Evolutionary conservation across 192 early-diverging fungal species (phyloP), one percentile per base, ranked within the genome.

Genomic region (Helicostylum pulchrum): DNA sequence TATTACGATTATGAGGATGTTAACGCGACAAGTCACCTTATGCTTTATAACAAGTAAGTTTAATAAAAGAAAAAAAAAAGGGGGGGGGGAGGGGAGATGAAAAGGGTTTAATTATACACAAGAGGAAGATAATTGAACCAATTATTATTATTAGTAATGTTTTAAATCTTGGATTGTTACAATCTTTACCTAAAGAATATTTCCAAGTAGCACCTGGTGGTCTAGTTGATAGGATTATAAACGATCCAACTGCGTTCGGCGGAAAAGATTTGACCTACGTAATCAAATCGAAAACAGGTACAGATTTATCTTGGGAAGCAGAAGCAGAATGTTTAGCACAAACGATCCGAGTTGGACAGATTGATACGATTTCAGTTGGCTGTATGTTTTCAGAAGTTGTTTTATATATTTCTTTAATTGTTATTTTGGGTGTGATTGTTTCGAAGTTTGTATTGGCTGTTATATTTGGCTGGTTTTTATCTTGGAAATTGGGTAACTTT

Each of bases 391-490:
- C 93, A 4, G 77, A 87, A 34, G 81, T 89, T 23, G 74, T 85
- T 30, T 78, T 94, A 15, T 94, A 89, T 57, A 79, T 91, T 7
- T 92, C 92, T 30, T 78, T 94, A 51, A 79, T 83, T 51, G 82
- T 90, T 43, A 85, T 87, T 69, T 65, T 90, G 50, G 81, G 83
- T 53, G 80, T 81, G 7, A 83, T 91, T 53, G 19, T 82, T 46
- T 66, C 81, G 54, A 85, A 87, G 66, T 95, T 95, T 67, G 58
- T 81, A 44, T 60, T 92, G 71, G 92, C 93, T 1, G 69, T 92
- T 19, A 79, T 85, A 51, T 94, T 93, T 82, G 84, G 84, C 48
- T 94, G 92, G 92, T 85, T 93, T 53, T 75, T 93, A 58, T 85
- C 87, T 11, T 85, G 86, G 77, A 81, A 86, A 31, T 75, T 96